Evolutionary conservation across 805 yeast species (phyloP).

Genomic region (Teunomyces lycoperdinae): DNA sequence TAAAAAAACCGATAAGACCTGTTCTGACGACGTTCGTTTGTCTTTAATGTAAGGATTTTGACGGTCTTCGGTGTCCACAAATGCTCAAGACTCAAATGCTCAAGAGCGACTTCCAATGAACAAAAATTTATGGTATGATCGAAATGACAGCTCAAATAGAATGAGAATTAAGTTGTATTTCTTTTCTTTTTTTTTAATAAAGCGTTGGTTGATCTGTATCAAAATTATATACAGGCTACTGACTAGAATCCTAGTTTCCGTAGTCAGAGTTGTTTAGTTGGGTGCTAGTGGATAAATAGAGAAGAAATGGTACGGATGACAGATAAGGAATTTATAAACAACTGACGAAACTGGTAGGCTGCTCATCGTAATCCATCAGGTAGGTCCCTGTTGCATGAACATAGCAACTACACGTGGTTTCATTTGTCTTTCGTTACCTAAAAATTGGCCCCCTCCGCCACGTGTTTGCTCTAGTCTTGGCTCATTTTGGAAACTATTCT

Average conservation of each 20-base stretch:
- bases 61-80: background rate
- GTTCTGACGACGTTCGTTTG: no score
- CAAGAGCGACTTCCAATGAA: background rate
- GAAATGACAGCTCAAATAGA: background rate
- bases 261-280: background rate
- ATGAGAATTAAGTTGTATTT: background rate
- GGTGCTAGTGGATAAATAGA: background rate
- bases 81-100: background rate
- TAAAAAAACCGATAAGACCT: no score
- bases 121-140: background rate
- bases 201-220: background rate
- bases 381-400: background rate
- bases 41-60: no score
- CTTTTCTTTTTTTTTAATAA: background rate
- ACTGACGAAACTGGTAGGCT: no score
- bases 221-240: background rate
- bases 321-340: no score
- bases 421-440: background rate
- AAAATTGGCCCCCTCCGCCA: background rate
- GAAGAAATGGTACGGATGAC: background rate
- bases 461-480: background rate
- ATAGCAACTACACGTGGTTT: background rate
- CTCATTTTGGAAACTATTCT: background rate
- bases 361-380: background rate
- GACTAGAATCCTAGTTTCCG: background rate